Conservation (phyloP, 2,329 filamentous ascomycete species). For the Phialophora macrospora region DNA sequence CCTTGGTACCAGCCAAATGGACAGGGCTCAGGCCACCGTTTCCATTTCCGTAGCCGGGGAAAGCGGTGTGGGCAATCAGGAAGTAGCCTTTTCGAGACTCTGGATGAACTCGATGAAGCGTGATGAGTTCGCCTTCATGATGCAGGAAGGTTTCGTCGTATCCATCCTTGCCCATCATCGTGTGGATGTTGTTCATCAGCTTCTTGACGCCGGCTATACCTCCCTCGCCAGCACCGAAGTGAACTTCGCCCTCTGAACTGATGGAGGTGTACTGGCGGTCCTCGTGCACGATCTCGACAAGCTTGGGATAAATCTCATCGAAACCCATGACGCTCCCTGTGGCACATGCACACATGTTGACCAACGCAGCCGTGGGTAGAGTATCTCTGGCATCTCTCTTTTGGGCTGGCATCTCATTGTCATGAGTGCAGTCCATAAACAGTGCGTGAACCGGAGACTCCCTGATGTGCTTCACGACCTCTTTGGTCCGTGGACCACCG, state of each 20-base stretch:
- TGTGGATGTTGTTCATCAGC: constrained; percentile 91
- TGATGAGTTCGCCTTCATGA: constrained; percentile 94
- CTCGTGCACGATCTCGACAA: constrained; percentile 93
- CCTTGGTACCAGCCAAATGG: constrained; percentile 80
- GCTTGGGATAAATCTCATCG: constrained; percentile 90
- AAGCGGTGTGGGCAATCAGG: constrained; percentile 93
- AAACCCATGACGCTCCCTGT: constrained; percentile 98
- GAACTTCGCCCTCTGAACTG: constrained; percentile 68
- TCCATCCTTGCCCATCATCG: constrained; percentile 90
- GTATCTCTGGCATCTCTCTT: constrained; percentile 94
- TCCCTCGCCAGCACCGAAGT: constrained; percentile 71
- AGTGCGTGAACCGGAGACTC: constrained; percentile 88
- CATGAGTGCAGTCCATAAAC: constrained; percentile 99
- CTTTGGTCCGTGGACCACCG: constrained; percentile 45
- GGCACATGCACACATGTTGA: constrained; percentile 93
- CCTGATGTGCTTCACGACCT: constrained; percentile 79
- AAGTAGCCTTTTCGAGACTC: constrained; percentile 92
- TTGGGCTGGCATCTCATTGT: constrained; percentile 95
- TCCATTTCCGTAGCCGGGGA: constrained; percentile 84
- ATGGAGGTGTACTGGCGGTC: constrained; percentile 79
- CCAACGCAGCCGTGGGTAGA: constrained; percentile 87
- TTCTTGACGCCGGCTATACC: constrained; percentile 93
- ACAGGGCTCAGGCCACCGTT: constrained; percentile 81
- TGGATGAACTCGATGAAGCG: constrained; percentile 92
- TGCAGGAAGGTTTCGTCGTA: constrained; percentile 97